phyloP scores from a whole-genome alignment of 768 basidiomycete species.

The Hortiboletus campestris region DNA sequence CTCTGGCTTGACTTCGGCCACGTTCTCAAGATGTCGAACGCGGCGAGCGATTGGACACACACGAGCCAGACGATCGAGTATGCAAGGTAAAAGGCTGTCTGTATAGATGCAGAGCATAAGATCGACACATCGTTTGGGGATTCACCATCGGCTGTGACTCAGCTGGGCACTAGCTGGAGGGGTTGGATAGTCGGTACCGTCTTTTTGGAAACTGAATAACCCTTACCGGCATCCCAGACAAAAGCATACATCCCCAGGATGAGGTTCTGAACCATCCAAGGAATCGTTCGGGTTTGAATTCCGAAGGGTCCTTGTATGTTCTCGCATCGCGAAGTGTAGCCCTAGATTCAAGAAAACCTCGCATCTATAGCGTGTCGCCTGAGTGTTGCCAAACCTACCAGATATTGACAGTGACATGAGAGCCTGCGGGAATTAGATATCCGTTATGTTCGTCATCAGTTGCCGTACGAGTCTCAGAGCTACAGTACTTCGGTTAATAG shows the following conservation, averaged over 20 bases:
- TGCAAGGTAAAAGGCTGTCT: slow-evolving; percentile 27
- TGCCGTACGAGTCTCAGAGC: slow-evolving; percentile 4
- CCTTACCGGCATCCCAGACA: slow-evolving; percentile 21
- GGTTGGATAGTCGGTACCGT: not conserved
- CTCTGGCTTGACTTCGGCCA: slow-evolving; percentile 43
- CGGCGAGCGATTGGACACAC: slow-evolving; percentile 38
- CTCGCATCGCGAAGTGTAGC: slow-evolving; percentile 13
- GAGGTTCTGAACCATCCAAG: slow-evolving; percentile 15
- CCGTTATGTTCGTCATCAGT: slow-evolving; percentile 14
- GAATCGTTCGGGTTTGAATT: slow-evolving; percentile 26
- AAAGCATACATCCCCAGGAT: slow-evolving; percentile 13
- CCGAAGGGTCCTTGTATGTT: slow-evolving; percentile 13
- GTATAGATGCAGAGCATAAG: not conserved
- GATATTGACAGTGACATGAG: slow-evolving; percentile 15
- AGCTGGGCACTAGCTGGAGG: slow-evolving; percentile 14
- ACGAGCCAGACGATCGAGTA: slow-evolving; percentile 25
- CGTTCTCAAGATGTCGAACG: slow-evolving; percentile 43
- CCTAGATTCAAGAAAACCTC: not conserved
- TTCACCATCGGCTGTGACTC: not conserved
- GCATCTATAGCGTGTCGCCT: too few species aligned
- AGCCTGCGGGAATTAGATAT: slow-evolving; percentile 18
- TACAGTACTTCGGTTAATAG: not conserved
- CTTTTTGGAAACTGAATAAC: fast-evolving
- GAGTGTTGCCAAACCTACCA: not conserved
- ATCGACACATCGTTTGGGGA: too few species aligned